Conservation (phyloP, 192 early-diverging fungal species). For the Coemansia sp. region DNA sequence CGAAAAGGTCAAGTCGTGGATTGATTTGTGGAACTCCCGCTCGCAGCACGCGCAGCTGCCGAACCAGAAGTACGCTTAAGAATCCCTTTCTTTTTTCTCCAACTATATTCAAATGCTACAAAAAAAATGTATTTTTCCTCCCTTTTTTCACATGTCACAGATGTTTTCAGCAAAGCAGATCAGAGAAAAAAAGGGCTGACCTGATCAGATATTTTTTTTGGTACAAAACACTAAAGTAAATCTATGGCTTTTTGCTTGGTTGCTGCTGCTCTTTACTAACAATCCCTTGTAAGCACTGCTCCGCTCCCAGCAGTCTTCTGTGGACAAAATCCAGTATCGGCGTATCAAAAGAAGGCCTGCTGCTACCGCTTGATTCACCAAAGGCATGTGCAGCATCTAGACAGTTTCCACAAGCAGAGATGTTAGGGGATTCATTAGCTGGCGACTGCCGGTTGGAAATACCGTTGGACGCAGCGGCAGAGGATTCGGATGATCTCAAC, state of each 20-base stretch:
- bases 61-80: constrained; percentile 36
- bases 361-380: too few species aligned
- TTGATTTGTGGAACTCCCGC: constrained; percentile 51
- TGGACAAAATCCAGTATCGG: constrained; percentile 2
- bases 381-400: background rate
- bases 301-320: background rate
- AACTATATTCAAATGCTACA: background rate
- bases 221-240: too few species aligned
- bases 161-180: background rate
- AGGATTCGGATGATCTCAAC: too few species aligned
- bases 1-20: constrained; percentile 76
- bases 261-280: too few species aligned
- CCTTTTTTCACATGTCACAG: background rate
- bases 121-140: background rate
- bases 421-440: too few species aligned
- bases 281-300: too few species aligned
- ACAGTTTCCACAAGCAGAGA: background rate
- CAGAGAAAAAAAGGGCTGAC: too few species aligned
- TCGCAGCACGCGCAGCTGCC: constrained; percentile 19
- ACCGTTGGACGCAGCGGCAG: too few species aligned
- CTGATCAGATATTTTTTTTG: too few species aligned
- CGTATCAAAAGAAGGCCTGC: too few species aligned
- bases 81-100: background rate
- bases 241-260: background rate
- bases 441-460: too few species aligned